A percentile compares a stretch with the other conserved stretches of the same genome.
phyloP scores from a whole-genome alignment of 352 stramenopile species.

The Pelagophyceae sp. region DNA sequence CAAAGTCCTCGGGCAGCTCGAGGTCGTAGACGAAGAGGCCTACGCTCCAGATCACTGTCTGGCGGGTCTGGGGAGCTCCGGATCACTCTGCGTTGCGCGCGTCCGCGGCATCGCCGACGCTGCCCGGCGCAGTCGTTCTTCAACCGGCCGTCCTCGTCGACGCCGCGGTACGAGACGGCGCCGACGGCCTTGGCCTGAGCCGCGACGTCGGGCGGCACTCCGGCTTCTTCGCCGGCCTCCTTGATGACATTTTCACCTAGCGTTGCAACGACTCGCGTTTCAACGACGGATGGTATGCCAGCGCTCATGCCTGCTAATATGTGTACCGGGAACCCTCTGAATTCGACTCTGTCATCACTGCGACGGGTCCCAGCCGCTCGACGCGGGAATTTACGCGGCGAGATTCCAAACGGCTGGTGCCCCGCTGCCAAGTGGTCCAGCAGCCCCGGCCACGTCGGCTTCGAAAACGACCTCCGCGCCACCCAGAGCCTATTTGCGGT shows the following conservation, averaged over 20 bases:
- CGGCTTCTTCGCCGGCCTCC: conserved; percentile 61
- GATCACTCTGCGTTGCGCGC: too few relatives aligned
- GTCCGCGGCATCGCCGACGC: too few relatives aligned
- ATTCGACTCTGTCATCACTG: too few relatives aligned
- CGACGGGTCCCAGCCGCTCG: too few relatives aligned
- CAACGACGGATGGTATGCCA: too few relatives aligned
- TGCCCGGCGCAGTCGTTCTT: conserved; percentile 44
- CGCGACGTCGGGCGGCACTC: conserved; percentile 44
- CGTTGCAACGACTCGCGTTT: not conserved
- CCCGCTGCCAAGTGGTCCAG: conserved; percentile 65
- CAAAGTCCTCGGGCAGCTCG: conserved; percentile 50
- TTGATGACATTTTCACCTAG: conserved; percentile 62
- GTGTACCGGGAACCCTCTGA: too few relatives aligned
- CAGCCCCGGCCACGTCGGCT: conserved; percentile 56
- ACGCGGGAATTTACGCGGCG: conserved; percentile 47
- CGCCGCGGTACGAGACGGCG: conserved; percentile 43
- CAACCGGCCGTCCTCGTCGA: conserved; percentile 29
- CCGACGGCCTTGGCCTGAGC: conserved; percentile 27
- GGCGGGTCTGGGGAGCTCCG: conserved; percentile 49
- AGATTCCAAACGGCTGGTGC: conserved; percentile 48
- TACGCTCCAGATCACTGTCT: too few relatives aligned
- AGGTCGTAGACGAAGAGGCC: conserved; percentile 62
- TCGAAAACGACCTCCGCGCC: conserved; percentile 43
- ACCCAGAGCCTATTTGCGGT: conserved; percentile 52
- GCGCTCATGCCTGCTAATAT: too few relatives aligned